Evolutionary conservation across 129 eudicot species (phyloP).

Genomic region (Artemisia argyi): DNA sequence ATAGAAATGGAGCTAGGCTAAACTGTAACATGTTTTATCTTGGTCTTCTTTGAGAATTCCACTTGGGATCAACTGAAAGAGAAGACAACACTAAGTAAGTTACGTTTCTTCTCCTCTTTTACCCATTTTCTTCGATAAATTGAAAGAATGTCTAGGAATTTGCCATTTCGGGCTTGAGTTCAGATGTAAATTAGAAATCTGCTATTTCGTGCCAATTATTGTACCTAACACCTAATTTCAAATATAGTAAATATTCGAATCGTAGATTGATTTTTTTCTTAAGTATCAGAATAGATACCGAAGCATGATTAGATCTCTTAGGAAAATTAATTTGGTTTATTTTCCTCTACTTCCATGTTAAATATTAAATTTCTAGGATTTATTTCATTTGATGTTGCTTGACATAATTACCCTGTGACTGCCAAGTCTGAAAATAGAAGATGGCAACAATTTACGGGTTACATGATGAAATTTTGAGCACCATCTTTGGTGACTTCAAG

Average conservation of each 20-base stretch:
- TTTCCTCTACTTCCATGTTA: too few relatives aligned
- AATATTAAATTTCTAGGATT: too few relatives aligned
- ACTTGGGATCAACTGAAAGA: neutral
- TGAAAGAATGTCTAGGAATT: neutral
- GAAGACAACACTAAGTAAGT: slow-evolving; percentile 8
- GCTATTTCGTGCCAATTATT: too few relatives aligned
- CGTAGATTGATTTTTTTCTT: too few relatives aligned
- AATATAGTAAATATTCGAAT: too few relatives aligned
- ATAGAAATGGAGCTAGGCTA: slow-evolving; percentile 20
- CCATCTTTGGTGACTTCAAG: slow-evolving; percentile 17
- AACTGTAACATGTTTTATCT: slow-evolving; percentile 13
- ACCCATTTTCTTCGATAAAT: neutral
- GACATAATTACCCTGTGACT: too few relatives aligned
- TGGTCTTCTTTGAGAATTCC: slow-evolving; percentile 1
- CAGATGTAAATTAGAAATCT: neutral
- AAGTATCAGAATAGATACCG: too few relatives aligned
- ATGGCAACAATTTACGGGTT: neutral
- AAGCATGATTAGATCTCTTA: too few relatives aligned
- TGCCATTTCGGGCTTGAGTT: slow-evolving; percentile 6
- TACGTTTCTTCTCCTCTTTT: neutral
- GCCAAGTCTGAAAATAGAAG: too few relatives aligned
- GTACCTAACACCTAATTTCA: too few relatives aligned
- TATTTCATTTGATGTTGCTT: too few relatives aligned
- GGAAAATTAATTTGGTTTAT: too few relatives aligned
- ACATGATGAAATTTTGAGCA: slow-evolving; percentile 6